phyloP scores from a whole-genome alignment of 768 basidiomycete species.

The Lactarius evosmus region DNA sequence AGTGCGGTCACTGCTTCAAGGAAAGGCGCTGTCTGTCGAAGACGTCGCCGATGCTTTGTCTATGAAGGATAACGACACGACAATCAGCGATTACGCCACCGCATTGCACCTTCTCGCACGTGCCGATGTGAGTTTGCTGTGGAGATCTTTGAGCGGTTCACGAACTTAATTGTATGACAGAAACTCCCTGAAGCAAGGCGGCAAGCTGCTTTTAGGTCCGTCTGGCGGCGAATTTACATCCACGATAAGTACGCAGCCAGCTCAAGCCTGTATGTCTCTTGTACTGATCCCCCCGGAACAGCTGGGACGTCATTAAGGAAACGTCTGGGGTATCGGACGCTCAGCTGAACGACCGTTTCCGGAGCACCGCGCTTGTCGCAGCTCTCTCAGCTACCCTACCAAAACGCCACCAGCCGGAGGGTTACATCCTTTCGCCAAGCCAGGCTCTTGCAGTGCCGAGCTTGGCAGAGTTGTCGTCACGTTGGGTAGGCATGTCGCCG shows the following conservation, averaged over 20 bases:
- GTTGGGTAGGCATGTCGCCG: slow-evolving; percentile 70
- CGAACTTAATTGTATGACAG: slow-evolving; percentile 36
- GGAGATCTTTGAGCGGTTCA: not conserved
- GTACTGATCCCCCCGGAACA: slow-evolving; percentile 34
- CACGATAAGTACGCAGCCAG: slow-evolving; percentile 68
- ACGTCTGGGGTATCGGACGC: slow-evolving; percentile 75
- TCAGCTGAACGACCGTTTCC: slow-evolving; percentile 68
- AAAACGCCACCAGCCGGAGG: slow-evolving; percentile 42
- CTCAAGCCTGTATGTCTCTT: not conserved
- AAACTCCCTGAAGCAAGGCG: slow-evolving; percentile 67
- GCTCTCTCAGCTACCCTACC: slow-evolving; percentile 53
- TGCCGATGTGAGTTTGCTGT: slow-evolving; percentile 42
- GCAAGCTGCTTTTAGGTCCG: slow-evolving; percentile 63
- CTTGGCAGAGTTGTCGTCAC: slow-evolving; percentile 56
- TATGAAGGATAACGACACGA: slow-evolving; percentile 70
- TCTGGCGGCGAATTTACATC: slow-evolving; percentile 87
- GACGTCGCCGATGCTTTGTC: slow-evolving; percentile 81
- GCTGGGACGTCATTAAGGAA: slow-evolving; percentile 75
- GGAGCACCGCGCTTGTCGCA: slow-evolving; percentile 68
- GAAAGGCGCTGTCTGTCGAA: slow-evolving; percentile 70
- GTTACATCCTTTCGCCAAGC: slow-evolving; percentile 53
- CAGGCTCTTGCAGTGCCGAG: slow-evolving; percentile 60
- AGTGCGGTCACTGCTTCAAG: slow-evolving; percentile 67
- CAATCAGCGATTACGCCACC: slow-evolving; percentile 62
- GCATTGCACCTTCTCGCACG: slow-evolving; percentile 64